These are phyloP conservation scores for Epicoccum sorghinum DNA, from an alignment of 2,329 filamentous ascomycete species.

Conservation along the genomic window DNA sequence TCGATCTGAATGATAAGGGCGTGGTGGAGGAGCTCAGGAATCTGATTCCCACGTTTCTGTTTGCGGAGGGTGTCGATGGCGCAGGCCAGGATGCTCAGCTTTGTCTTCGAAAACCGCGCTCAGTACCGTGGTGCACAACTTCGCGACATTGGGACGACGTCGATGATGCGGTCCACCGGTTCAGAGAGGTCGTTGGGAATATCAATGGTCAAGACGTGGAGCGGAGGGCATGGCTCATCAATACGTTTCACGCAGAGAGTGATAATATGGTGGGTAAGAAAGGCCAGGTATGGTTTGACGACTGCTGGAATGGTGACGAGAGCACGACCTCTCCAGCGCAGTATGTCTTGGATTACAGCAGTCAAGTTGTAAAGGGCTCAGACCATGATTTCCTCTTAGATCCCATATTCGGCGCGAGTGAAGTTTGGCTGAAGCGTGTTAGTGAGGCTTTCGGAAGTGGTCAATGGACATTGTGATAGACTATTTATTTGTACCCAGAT, in stretches of 20 bases:
- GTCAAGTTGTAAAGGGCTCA: constrained; percentile 16
- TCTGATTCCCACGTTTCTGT: constrained; percentile 22
- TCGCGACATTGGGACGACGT: constrained; percentile 21
- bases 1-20: constrained; percentile 6
- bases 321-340: not conserved
- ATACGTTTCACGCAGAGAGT: constrained; percentile 26
- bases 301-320: constrained; percentile 17
- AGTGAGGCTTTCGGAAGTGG: not conserved
- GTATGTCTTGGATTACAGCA: constrained; percentile 9
- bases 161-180: constrained; percentile 18
- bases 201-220: not conserved
- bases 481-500: too few species aligned
- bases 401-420: constrained; percentile 21
- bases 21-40: constrained; percentile 16
- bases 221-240: constrained; percentile 12
- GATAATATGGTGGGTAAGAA: constrained; percentile 30
- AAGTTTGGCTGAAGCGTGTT: constrained; percentile 23
- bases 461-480: not conserved
- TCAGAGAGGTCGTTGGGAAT: constrained; percentile 4
- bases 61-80: constrained; percentile 26
- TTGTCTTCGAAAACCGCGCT: constrained; percentile 24
- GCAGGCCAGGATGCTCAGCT: constrained; percentile 25
- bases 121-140: constrained; percentile 17
- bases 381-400: constrained; percentile 30
- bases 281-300: constrained; percentile 28